phyloP scores from a whole-genome alignment of 306 rosid species.

The Acacia confusa region DNA sequence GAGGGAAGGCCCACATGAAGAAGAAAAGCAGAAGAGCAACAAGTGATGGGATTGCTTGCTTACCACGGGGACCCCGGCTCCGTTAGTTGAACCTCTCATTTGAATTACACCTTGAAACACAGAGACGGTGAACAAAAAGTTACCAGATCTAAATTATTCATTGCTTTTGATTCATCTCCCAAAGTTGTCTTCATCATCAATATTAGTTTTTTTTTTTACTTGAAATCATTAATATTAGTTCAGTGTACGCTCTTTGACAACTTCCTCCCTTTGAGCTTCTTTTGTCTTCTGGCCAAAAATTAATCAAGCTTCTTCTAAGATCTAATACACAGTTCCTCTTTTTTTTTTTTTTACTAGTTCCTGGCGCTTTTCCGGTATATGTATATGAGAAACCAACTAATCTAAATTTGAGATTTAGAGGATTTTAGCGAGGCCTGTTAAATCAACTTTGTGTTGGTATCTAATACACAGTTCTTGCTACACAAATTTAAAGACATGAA shows the following conservation, averaged over 20 bases:
- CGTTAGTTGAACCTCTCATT: neutral
- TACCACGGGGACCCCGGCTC: neutral
- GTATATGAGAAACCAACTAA: too few relatives aligned
- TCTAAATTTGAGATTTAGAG: too few relatives aligned
- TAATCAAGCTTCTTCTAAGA: neutral
- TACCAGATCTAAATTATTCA: neutral
- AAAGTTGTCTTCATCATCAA: neutral
- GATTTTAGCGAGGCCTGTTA: too few relatives aligned
- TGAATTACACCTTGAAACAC: neutral
- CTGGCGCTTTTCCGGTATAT: too few relatives aligned
- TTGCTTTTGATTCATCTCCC: neutral
- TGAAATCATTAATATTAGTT: neutral
- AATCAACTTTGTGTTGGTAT: too few relatives aligned
- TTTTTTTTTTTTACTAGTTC: too few relatives aligned
- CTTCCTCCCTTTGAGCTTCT: neutral
- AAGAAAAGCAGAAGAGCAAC: neutral
- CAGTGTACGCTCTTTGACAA: neutral
- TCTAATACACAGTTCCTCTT: neutral
- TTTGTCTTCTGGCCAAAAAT: neutral
- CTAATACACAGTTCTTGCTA: too few relatives aligned
- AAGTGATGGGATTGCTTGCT: neutral
- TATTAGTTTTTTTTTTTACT: too few relatives aligned
- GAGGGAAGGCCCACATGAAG: slow-evolving; percentile 45
- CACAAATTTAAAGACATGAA: too few relatives aligned
- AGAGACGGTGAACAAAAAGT: neutral